phyloP scores from a whole-genome alignment of 2,329 filamentous ascomycete species.

The Trichothecium sympodiale region DNA sequence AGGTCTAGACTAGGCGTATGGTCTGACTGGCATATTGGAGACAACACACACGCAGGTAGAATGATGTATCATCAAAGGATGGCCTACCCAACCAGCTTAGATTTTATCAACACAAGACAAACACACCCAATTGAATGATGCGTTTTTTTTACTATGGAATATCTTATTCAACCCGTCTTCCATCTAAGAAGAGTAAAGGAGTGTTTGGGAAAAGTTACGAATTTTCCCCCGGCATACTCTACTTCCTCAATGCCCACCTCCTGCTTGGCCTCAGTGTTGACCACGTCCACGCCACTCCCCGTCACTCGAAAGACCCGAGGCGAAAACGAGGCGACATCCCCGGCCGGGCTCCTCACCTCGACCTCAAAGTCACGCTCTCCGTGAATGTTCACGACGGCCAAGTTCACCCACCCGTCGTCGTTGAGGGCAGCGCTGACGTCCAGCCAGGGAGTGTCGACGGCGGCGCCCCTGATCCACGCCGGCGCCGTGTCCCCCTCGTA shows the following conservation, averaged over 20 bases:
- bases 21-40: too few relatives aligned
- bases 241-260: slow-evolving; percentile 36
- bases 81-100: too few relatives aligned
- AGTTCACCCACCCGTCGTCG: slow-evolving; percentile 45
- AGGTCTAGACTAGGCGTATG: too few relatives aligned
- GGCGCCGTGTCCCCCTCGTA: slow-evolving; percentile 60
- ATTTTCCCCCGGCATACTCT: slow-evolving; percentile 51
- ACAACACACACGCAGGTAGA: too few relatives aligned
- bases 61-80: too few relatives aligned
- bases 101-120: too few relatives aligned
- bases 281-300: slow-evolving; percentile 32
- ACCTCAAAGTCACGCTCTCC: slow-evolving; percentile 49
- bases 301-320: slow-evolving; percentile 37
- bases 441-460: slow-evolving; percentile 58
- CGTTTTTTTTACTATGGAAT: too few relatives aligned
- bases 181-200: slow-evolving; percentile 57
- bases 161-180: slow-evolving; percentile 26
- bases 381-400: slow-evolving; percentile 65
- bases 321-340: slow-evolving; percentile 20
- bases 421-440: slow-evolving; percentile 54
- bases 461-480: slow-evolving; percentile 50
- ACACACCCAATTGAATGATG: too few relatives aligned
- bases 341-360: slow-evolving; percentile 33
- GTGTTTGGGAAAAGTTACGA: slow-evolving; percentile 56
- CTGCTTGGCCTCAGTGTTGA: slow-evolving; percentile 52